A percentile compares a stretch with the other conserved stretches of the same genome.
These are phyloP conservation scores for Tetrastigma voinierianum DNA, from an alignment of 164 flowering plant genomes.

Conservation along the genomic window DNA sequence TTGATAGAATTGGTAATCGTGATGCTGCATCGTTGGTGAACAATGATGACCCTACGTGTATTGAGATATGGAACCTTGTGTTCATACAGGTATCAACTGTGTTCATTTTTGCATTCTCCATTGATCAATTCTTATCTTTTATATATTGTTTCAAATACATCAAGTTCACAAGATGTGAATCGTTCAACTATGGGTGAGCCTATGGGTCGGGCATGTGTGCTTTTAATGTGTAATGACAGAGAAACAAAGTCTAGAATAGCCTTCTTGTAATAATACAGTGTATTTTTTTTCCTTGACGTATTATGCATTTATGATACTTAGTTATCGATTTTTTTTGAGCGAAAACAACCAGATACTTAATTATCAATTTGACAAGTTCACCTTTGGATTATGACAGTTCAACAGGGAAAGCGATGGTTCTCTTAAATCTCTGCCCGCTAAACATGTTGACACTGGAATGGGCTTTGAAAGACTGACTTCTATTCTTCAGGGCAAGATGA, in stretches of 20 bases:
- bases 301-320: no score
- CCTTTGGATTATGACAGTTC: constrained; percentile 43
- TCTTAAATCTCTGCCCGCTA: constrained; percentile 82
- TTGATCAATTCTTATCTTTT: background rate
- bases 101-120: background rate
- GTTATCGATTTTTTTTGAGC: no score
- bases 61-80: constrained; percentile 99
- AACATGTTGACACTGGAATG: constrained; percentile 99
- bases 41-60: constrained; percentile 94
- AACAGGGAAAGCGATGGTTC: constrained; percentile 94
- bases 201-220: no score
- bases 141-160: no score
- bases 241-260: no score
- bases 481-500: constrained; percentile 88
- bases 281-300: no score
- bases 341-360: no score
- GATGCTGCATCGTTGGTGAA: constrained; percentile 89
- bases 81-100: constrained; percentile 80
- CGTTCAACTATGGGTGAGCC: no score
- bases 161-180: no score
- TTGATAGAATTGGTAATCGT: constrained; percentile 84
- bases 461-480: constrained; percentile 98
- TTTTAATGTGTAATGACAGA: no score
- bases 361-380: no score
- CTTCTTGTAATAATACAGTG: no score